A percentile compares a stretch with the other conserved stretches of the same genome.
Evolutionary conservation across 75 land plant genomes (phyloP).

Genomic region (Sequoiadendron giganteum): DNA sequence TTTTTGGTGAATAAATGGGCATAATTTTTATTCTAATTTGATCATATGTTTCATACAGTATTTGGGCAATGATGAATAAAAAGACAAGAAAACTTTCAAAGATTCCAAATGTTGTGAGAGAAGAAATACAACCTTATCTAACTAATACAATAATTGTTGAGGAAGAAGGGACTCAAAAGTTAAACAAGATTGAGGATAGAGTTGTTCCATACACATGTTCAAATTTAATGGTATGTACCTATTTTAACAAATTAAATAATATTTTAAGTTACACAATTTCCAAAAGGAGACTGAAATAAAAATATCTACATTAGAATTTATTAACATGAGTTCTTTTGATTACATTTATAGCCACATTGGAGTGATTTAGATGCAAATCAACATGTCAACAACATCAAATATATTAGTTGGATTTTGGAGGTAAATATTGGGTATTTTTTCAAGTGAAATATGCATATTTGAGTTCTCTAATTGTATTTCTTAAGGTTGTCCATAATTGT

Average conservation of each 20-base stretch:
- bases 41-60: constrained; percentile 32
- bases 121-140: constrained; percentile 55
- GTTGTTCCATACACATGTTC: constrained; percentile 38
- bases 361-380: constrained; percentile 87
- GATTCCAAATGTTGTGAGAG: constrained; percentile 43
- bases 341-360: constrained; percentile 65
- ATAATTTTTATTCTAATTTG: background rate
- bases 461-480: no score
- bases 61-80: constrained; percentile 89
- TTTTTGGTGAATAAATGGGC: background rate
- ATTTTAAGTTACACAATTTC: background rate
- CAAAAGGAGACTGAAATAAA: background rate
- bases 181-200: constrained; percentile 49
- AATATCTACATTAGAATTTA: background rate
- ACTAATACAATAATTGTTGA: constrained; percentile 24
- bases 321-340: background rate
- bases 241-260: background rate
- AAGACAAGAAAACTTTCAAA: constrained; percentile 50
- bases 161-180: constrained; percentile 48
- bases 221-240: constrained; percentile 56
- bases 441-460: no score
- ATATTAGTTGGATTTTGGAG: constrained; percentile 88
- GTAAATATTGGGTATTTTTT: constrained; percentile 21
- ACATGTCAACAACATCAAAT: constrained; percentile 93
- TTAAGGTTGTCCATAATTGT: no score